phyloP scores from a whole-genome alignment of 2,329 filamentous ascomycete species.

The Cyphellophora europaea region DNA sequence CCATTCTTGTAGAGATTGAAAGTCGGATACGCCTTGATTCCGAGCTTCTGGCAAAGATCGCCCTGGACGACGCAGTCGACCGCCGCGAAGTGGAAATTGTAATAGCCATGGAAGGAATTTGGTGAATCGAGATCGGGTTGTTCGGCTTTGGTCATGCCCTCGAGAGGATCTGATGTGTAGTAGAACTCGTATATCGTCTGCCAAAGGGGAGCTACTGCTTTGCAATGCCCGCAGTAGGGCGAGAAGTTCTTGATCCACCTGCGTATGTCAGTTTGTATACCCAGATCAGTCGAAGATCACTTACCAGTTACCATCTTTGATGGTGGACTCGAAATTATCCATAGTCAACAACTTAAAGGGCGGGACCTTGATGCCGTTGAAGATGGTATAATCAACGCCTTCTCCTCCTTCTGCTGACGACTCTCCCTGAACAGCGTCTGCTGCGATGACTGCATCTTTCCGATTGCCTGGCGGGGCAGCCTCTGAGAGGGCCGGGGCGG shows the following conservation, averaged over 20 bases:
- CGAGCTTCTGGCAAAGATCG: slow-evolving; percentile 63
- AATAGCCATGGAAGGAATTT: slow-evolving; percentile 68
- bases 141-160: slow-evolving; percentile 36
- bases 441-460: slow-evolving; percentile 7
- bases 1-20: slow-evolving; percentile 76
- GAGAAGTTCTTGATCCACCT: slow-evolving; percentile 47
- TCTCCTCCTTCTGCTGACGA: slow-evolving; percentile 20
- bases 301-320: slow-evolving; percentile 44
- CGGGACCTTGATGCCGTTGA: slow-evolving; percentile 44
- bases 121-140: slow-evolving; percentile 40
- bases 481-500: slow-evolving; percentile 7
- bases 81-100: slow-evolving; percentile 79
- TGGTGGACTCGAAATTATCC: slow-evolving; percentile 38
- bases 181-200: slow-evolving; percentile 96
- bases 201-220: slow-evolving; percentile 69
- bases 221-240: slow-evolving; percentile 59
- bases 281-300: too few relatives aligned
- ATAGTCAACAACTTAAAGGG: slow-evolving; percentile 39
- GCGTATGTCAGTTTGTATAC: too few relatives aligned
- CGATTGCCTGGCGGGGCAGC: slow-evolving; percentile 12
- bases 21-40: slow-evolving; percentile 63
- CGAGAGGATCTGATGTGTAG: slow-evolving; percentile 66
- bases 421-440: slow-evolving; percentile 13
- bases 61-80: slow-evolving; percentile 79
- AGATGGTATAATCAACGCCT: slow-evolving; percentile 28